Evolutionary conservation across 805 yeast genomes (phyloP).

Genomic region (Kuraishia ogatae): DNA sequence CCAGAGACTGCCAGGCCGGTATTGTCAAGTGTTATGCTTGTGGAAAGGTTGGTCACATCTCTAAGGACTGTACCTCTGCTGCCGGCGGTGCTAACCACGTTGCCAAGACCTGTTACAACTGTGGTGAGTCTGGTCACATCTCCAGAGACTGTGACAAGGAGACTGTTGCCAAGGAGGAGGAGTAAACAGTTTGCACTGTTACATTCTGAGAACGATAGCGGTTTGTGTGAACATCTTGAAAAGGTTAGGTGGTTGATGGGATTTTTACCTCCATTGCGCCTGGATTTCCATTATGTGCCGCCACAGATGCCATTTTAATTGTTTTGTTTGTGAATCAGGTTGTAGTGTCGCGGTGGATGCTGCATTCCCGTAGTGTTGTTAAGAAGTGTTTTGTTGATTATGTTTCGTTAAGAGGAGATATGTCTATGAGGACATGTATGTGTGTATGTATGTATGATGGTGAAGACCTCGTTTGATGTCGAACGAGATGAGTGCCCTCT

Average conservation of each 20-base stretch:
- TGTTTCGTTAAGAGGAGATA: background rate
- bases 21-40: slow-evolving; percentile 83
- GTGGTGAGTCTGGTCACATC: slow-evolving; percentile 80
- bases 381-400: background rate
- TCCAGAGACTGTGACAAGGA: slow-evolving; percentile 56
- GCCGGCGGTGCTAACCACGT: slow-evolving; percentile 34
- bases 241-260: background rate
- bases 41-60: slow-evolving; percentile 84
- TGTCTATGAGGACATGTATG: background rate
- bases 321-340: background rate
- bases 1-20: slow-evolving; percentile 76
- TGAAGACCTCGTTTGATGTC: background rate
- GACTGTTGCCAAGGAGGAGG: background rate
- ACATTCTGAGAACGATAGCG: background rate
- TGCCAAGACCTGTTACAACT: slow-evolving; percentile 60
- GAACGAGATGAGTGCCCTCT: background rate
- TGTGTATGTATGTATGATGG: background rate
- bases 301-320: background rate
- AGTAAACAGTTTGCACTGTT: background rate
- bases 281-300: background rate
- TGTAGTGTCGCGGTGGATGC: background rate
- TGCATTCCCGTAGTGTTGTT: background rate
- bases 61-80: slow-evolving; percentile 67
- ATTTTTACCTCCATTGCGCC: background rate
- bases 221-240: background rate